Evolutionary conservation across 768 basidiomycete species (phyloP), one percentile per base, ranked within the genome.

Genomic region (Terana coerulea): DNA sequence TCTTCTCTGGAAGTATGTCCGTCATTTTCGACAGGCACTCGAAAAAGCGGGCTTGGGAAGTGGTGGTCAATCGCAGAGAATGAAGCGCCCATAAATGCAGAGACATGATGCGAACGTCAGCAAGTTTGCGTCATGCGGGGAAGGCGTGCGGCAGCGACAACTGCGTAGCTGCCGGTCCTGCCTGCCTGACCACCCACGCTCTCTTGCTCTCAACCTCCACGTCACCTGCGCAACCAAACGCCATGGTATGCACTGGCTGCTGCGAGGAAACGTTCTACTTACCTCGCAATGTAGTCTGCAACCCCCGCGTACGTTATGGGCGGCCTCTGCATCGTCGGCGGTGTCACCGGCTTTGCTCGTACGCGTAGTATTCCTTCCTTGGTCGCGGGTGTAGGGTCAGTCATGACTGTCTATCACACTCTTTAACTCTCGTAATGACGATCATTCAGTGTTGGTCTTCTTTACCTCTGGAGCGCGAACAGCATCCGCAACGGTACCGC

Each of bases 301-400:
- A 80, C 86, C 70, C 89, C 90, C 61, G 86, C 89, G 43, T 86
- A 83, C 67, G 69, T 80, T 36, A 88, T 91, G 77, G 87, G 89
- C 52, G 76, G 70, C 49, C 71, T 92, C 55, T 91, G 89, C 66
- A 71, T 90, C 57, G 73, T 86, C 35, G 91, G 91, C 11, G 91
- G 91, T 21, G 51, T 88, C 35, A 81, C 83, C 36, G 91, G 88
- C 26, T 90, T 80, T 55, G 79, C 72, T 6, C 75, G 79, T 58
- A 88, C 84, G 53, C 79, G 84, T 21, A 92, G 89, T 28, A 72
- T 92, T 26, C 91, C 91, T 5, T 92, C 91, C 11, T 66, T 93
- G 35, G 80, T 92, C 17, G 91, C 91, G 51, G 91, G 91, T 33
- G 78, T 90, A 37, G 75, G 84, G 89, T 91, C 59, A 36, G 82